Percentiles rank a stretch among this genome's conserved stretches.
Conservation (phyloP, 805 yeast genomes). For the Lipomyces lipofer region DNA sequence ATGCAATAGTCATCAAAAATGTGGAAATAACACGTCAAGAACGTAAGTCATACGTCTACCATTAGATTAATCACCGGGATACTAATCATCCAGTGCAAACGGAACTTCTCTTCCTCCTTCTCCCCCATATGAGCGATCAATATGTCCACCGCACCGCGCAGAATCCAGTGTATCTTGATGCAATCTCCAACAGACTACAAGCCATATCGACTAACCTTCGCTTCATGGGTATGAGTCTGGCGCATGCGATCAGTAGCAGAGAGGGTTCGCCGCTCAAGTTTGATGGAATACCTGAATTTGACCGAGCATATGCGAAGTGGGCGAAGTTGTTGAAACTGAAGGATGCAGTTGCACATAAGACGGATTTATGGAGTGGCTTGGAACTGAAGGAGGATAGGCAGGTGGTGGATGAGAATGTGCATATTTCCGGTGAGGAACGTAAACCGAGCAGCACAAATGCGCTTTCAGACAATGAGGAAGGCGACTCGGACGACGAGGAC, state of each 20-base stretch:
- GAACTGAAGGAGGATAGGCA: constrained; percentile 25
- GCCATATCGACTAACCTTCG: constrained; percentile 51
- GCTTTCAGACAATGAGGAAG: constrained; percentile 2
- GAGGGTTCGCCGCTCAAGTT: constrained; percentile 32
- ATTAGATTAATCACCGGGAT: background rate
- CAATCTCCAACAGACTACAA: constrained; percentile 56
- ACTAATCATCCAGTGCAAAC: background rate
- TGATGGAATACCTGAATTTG: constrained; percentile 30
- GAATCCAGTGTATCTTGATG: constrained; percentile 47
- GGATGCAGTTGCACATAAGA: constrained; percentile 12
- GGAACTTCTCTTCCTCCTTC: constrained; percentile 13
- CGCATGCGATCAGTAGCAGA: constrained; percentile 45
- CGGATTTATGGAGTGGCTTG: constrained; percentile 23
- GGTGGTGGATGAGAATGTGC: constrained; percentile 14
- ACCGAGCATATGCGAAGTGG: constrained; percentile 29
- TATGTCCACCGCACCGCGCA: constrained; percentile 32
- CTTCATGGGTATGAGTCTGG: constrained; percentile 57
- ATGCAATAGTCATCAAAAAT: constrained; percentile 13
- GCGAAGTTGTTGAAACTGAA: constrained; percentile 22
- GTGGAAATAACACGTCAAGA: constrained; percentile 19
- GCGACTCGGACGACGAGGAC: constrained; percentile 38
- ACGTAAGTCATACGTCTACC: constrained; percentile 1
- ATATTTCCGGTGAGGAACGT: constrained; percentile 38
- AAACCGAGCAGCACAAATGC: too few species aligned
- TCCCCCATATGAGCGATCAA: constrained; percentile 13